Percentiles rank a stretch among this genome's conserved stretches.
phyloP scores from a whole-genome alignment of 768 basidiomycete species.

The Gloeophyllum trabeum region DNA sequence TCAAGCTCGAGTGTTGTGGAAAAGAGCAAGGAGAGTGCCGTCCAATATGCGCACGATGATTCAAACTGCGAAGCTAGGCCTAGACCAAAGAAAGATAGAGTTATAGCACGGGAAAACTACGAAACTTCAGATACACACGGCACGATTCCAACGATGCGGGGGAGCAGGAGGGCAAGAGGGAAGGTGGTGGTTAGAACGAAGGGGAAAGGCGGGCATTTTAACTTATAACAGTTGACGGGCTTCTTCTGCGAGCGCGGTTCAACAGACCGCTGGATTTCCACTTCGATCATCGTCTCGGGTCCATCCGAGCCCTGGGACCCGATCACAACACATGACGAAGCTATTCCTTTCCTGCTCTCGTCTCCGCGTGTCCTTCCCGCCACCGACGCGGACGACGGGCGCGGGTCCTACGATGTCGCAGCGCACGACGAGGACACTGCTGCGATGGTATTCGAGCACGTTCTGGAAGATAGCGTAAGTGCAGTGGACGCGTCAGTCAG shows the following conservation, averaged over 20 bases:
- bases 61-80: neutral
- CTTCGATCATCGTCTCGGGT: neutral
- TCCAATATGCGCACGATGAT: neutral
- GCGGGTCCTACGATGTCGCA: too few species aligned
- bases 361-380: too few species aligned
- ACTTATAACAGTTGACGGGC: neutral
- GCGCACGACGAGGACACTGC: too few species aligned
- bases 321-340: too few species aligned
- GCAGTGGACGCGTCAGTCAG: too few species aligned
- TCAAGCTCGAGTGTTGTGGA: conserved; percentile 1
- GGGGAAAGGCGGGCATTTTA: neutral
- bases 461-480: too few species aligned
- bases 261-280: neutral
- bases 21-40: neutral
- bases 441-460: too few species aligned
- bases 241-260: neutral
- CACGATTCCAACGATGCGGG: neutral
- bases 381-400: too few species aligned
- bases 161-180: neutral
- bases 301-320: neutral
- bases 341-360: too few species aligned
- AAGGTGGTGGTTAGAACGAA: conserved; percentile 2
- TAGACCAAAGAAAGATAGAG: neutral
- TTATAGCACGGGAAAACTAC: neutral
- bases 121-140: neutral